Evolutionary conservation across 805 yeast genomes (phyloP).

Genomic region (Dipodascus albidus): DNA sequence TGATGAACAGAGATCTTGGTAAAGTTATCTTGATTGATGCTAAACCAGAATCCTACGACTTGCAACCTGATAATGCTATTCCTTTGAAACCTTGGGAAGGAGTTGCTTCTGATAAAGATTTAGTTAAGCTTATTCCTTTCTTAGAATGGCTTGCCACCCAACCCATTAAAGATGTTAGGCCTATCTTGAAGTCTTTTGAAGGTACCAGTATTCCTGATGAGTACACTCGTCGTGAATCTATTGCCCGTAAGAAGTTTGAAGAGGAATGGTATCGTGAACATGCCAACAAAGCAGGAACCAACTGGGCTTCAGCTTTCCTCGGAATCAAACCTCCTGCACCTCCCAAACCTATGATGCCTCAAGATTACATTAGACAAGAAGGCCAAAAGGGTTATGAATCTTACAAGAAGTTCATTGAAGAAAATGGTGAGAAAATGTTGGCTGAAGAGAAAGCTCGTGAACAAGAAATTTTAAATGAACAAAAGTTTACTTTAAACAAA

Average conservation of each 20-base stretch:
- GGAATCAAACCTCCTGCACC: slow-evolving; percentile 47
- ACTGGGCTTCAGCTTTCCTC: slow-evolving; percentile 48
- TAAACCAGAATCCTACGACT: slow-evolving; percentile 53
- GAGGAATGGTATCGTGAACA: slow-evolving; percentile 35
- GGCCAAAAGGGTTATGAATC: slow-evolving; percentile 82
- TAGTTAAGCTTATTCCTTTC: slow-evolving; percentile 78
- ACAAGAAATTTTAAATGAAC: slow-evolving; percentile 71
- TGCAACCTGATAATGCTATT: slow-evolving; percentile 94
- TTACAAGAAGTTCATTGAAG: slow-evolving; percentile 72
- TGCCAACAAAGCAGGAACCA: slow-evolving; percentile 22
- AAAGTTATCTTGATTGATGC: slow-evolving; percentile 76
- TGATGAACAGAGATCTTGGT: slow-evolving; percentile 80
- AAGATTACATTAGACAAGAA: slow-evolving; percentile 81
- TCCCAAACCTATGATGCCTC: slow-evolving; percentile 60
- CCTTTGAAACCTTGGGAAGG: slow-evolving; percentile 84
- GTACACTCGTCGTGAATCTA: slow-evolving; percentile 65
- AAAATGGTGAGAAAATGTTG: slow-evolving; percentile 49
- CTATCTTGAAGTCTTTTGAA: slow-evolving; percentile 61
- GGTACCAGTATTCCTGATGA: slow-evolving; percentile 68
- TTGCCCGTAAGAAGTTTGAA: slow-evolving; percentile 52
- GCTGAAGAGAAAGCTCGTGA: slow-evolving; percentile 38
- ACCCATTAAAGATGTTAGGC: slow-evolving; percentile 78
- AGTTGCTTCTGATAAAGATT: slow-evolving; percentile 57
- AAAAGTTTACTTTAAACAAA: slow-evolving; percentile 76
- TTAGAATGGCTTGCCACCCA: slow-evolving; percentile 91